Conservation (phyloP, 495 filamentous ascomycete genomes). For the Hypoxylon fuscum region DNA sequence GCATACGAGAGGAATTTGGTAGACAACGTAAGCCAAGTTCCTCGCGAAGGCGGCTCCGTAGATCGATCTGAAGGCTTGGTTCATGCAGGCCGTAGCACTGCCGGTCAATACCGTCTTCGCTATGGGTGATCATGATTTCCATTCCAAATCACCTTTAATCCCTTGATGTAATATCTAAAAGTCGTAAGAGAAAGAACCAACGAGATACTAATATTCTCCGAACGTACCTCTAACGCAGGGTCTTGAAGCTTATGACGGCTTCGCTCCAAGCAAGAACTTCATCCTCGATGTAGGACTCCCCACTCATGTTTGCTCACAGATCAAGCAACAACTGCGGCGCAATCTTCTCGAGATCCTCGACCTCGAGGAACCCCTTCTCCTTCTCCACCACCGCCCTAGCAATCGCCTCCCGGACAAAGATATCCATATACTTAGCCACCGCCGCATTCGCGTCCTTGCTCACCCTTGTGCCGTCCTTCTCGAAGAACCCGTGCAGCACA, state of each 20-base stretch:
- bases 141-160: not conserved
- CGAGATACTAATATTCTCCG: not conserved
- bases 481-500: slow-evolving; percentile 82
- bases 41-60: slow-evolving; percentile 8
- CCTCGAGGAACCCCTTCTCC: slow-evolving; percentile 76
- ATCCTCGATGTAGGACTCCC: not conserved
- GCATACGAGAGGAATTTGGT: slow-evolving; percentile 3
- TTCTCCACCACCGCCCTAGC: slow-evolving; percentile 80
- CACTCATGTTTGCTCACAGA: slow-evolving; percentile 58
- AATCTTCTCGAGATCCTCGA: slow-evolving; percentile 89
- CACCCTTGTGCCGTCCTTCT: slow-evolving; percentile 74
- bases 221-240: slow-evolving; percentile 13
- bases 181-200: slow-evolving; percentile 1
- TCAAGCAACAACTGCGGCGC: slow-evolving; percentile 91
- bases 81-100: slow-evolving; percentile 5
- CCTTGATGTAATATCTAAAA: not conserved
- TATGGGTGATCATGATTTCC: slow-evolving; percentile 19
- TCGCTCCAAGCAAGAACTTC: not conserved
- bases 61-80: slow-evolving; percentile 15
- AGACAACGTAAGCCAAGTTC: slow-evolving; percentile 22
- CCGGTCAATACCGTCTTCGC: slow-evolving; percentile 3
- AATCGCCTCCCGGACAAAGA: slow-evolving; percentile 92
- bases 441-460: slow-evolving; percentile 80
- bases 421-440: slow-evolving; percentile 86
- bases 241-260: not conserved